phyloP scores from a whole-genome alignment of 2,329 filamentous ascomycete species.

The Cladosporium austrohemisphaericum region DNA sequence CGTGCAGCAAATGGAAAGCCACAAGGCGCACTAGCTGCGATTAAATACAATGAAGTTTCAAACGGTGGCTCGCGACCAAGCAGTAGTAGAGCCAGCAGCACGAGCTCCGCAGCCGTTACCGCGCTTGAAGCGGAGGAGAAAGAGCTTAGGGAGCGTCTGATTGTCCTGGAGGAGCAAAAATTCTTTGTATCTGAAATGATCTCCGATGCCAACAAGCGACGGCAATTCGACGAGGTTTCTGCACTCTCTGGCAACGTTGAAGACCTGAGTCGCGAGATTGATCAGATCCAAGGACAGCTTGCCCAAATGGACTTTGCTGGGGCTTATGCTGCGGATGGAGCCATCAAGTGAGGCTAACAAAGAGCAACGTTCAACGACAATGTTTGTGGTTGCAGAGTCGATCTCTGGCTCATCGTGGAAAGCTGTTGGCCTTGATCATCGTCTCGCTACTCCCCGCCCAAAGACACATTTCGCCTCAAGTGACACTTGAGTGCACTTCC shows the following conservation, averaged over 20 bases:
- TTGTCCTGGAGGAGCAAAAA: constrained; percentile 85
- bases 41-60: constrained; percentile 55
- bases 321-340: constrained; percentile 29
- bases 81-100: constrained; percentile 51
- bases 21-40: constrained; percentile 52
- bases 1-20: constrained; percentile 28
- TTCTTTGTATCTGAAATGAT: constrained; percentile 89
- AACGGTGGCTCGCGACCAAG: constrained; percentile 29
- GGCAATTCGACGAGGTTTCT: constrained; percentile 82
- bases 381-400: no score
- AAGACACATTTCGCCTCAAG: no score
- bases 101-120: constrained; percentile 45
- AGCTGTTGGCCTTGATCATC: no score
- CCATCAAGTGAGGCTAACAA: constrained; percentile 27
- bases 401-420: no score
- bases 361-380: no score
- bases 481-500: no score
- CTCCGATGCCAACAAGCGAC: constrained; percentile 66
- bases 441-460: no score
- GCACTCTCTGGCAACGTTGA: constrained; percentile 76
- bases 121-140: constrained; percentile 80
- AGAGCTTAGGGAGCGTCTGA: constrained; percentile 70
- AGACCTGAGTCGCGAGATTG: constrained; percentile 76
- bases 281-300: constrained; percentile 37
- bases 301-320: constrained; percentile 36